phyloP scores from a whole-genome alignment of 805 yeast species.

The Wickerhamiella nectarea region DNA sequence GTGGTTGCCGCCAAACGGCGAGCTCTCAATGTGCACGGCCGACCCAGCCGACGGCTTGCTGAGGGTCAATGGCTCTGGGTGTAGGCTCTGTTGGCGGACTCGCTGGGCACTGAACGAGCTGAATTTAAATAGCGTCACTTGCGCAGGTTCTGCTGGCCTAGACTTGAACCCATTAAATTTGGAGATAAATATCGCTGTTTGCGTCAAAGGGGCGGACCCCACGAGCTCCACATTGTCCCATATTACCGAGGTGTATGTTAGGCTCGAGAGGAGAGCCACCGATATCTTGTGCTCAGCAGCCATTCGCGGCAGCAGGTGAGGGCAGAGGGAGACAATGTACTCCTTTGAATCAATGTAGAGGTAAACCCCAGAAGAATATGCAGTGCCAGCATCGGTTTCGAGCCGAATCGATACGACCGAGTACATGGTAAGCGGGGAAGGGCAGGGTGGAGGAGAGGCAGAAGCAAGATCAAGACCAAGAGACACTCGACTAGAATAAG shows the following conservation, averaged over 20 bases:
- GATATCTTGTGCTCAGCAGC: neutral
- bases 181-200: neutral
- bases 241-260: slow-evolving; percentile 1
- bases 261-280: slow-evolving; percentile 6
- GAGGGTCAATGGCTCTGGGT: too few species aligned
- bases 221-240: slow-evolving; percentile 15
- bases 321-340: slow-evolving; percentile 2
- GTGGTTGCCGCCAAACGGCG: slow-evolving; percentile 26
- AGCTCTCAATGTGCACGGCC: slow-evolving; percentile 16
- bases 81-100: too few species aligned
- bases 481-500: too few species aligned
- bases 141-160: slow-evolving; percentile 9
- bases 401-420: neutral
- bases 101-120: neutral
- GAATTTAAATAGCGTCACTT: slow-evolving; percentile 12
- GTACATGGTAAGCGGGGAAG: too few species aligned
- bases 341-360: neutral
- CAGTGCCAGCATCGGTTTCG: too few species aligned
- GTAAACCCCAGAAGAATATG: neutral
- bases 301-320: neutral
- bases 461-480: too few species aligned
- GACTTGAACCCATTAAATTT: slow-evolving; percentile 11
- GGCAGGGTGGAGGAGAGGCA: too few species aligned
- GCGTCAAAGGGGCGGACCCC: neutral
- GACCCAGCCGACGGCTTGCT: neutral